Evolutionary conservation across 2,329 filamentous ascomycete genomes (phyloP).

Genomic region (Incumbomyces lentus): DNA sequence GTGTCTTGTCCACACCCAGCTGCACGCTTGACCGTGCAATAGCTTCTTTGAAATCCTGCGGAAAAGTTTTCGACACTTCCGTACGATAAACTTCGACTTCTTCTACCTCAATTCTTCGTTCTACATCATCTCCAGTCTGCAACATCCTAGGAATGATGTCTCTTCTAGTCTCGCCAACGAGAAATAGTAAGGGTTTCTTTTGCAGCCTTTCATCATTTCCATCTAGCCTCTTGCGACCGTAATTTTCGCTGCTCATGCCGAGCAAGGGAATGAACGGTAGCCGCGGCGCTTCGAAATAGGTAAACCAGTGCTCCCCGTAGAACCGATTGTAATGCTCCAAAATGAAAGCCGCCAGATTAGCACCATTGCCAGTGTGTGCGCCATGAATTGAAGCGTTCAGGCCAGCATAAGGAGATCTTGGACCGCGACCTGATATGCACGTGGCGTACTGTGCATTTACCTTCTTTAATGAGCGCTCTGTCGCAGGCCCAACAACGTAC

Average conservation of each 20-base stretch:
- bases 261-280: constrained; percentile 16
- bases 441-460: constrained; percentile 38
- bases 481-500: constrained; percentile 42
- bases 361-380: constrained; percentile 74
- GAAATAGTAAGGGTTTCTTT: constrained; percentile 60
- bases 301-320: constrained; percentile 7
- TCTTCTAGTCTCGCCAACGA: constrained; percentile 78
- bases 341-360: constrained; percentile 67
- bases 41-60: background rate
- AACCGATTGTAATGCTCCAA: constrained; percentile 58
- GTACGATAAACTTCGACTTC: constrained; percentile 85
- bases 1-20: background rate
- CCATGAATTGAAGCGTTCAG: constrained; percentile 58
- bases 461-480: constrained; percentile 54
- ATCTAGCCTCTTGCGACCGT: constrained; percentile 5
- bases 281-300: constrained; percentile 17
- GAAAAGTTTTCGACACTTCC: constrained; percentile 67
- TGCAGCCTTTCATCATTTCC: constrained; percentile 10
- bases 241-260: constrained; percentile 19
- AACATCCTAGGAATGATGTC: constrained; percentile 82
- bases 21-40: background rate
- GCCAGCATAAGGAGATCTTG: constrained; percentile 10
- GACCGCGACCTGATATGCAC: background rate
- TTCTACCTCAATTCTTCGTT: constrained; percentile 54
- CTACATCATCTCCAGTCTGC: constrained; percentile 39